Base-by-base conservation (phyloP, 1,284 basidiomycete genomes). In the Boletus subluridellus region DNA sequence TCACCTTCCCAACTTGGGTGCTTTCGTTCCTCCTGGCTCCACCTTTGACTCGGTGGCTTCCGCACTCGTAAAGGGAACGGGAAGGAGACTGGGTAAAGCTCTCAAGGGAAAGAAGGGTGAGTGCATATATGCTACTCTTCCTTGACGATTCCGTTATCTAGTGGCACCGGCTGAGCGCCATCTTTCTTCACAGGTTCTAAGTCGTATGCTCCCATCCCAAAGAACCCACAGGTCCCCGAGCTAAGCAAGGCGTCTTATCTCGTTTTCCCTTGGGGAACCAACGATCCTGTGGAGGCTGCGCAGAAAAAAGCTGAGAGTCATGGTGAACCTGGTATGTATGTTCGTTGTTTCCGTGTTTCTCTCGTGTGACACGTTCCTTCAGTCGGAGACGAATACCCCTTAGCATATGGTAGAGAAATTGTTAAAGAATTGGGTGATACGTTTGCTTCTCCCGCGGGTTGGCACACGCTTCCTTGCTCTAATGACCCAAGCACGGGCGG, bases 371-470 rank as follows among this genome's bases (percentile, higher is more conserved):
- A 21, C 21, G 21, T 49, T 2, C 9, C 1, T 47, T 21, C 4
- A 1, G 28, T 56, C 6, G 42, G 9, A 2, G 21, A 9, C 1
- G 2, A 46, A n/a, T 60, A 63, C 42, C 54, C 69, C 2, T 44
- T 72, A 2, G 15, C 59, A 1, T 74, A 64, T 26, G 71, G 73
- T 34, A 67, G 70, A 49, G 59, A 58, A 10, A 0, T 42, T 0
- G 45, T 60, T 4, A 61, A 63, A 10, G 70, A 72, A 50, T 52
- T 64, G 11, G 69, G 61, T 14, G 70, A 72, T 44, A 67, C 71
- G 1, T 72, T 87, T 17, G 92, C 94, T 6, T 94, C 90, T 48
- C 94, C 95, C 26, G 78, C 82, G 38, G 95, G 95, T 14, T 98
- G 95, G 95, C 94, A 97, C 71, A 73, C 85, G 1, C 74, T 92